Evolutionary conservation across 2,329 filamentous ascomycete genomes (phyloP).

Genomic region (Incumbomyces lentus): DNA sequence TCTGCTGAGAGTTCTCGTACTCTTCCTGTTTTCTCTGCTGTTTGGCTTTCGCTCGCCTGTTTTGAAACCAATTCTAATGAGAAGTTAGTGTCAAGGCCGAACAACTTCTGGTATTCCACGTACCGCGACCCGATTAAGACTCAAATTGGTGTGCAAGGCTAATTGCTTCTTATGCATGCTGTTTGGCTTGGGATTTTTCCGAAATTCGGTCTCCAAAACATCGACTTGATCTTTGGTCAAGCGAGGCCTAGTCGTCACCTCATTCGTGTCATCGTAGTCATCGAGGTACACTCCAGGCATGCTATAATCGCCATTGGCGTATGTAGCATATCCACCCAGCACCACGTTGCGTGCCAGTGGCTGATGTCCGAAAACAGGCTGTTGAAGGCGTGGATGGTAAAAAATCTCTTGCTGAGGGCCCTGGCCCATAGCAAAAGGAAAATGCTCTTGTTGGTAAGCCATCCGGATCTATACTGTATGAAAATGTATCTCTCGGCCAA

Average conservation of each 20-base stretch:
- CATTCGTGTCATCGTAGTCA: slow-evolving; percentile 39
- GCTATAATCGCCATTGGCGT: neutral
- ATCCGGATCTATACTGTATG: neutral
- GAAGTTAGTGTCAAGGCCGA: slow-evolving; percentile 10
- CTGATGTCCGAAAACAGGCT: neutral
- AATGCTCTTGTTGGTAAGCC: neutral
- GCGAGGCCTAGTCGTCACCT: slow-evolving; percentile 38
- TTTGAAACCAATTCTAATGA: slow-evolving; percentile 44
- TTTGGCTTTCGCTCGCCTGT: slow-evolving; percentile 42
- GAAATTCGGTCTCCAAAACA: slow-evolving; percentile 39
- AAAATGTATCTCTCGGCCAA: no score
- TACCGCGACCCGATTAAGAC: slow-evolving; percentile 40
- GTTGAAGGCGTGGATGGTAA: neutral
- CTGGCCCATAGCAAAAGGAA: neutral
- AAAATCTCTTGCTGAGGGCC: neutral
- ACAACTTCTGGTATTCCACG: slow-evolving; percentile 18
- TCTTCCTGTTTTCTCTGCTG: slow-evolving; percentile 41
- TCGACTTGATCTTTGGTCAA: slow-evolving; percentile 44
- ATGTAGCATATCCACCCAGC: neutral
- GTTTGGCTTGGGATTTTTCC: slow-evolving; percentile 40
- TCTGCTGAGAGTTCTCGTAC: slow-evolving; percentile 34
- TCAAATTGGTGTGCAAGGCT: slow-evolving; percentile 39
- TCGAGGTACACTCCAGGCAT: neutral
- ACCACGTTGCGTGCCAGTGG: neutral
- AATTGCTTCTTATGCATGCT: slow-evolving; percentile 41